These are phyloP conservation scores for Boletus tomentosulus DNA, from an alignment of 768 basidiomycete genomes.

Conservation along the genomic window DNA sequence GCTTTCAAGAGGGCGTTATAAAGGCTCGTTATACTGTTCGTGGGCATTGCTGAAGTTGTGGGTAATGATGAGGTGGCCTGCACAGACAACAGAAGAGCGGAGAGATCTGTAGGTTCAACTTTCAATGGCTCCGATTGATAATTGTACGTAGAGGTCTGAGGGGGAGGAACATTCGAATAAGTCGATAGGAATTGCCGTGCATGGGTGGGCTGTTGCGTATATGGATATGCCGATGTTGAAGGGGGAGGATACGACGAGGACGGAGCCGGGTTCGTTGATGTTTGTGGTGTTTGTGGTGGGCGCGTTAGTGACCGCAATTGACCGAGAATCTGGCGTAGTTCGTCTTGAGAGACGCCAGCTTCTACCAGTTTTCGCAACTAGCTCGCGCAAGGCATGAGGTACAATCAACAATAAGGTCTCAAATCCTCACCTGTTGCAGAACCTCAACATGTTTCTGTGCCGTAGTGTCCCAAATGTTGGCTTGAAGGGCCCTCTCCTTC, in stretches of 20 bases:
- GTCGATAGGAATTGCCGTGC: slow-evolving; percentile 25
- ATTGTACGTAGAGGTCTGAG: slow-evolving; percentile 27
- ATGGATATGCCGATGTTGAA: slow-evolving; percentile 25
- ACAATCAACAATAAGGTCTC: background rate
- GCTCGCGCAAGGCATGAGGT: slow-evolving; percentile 5
- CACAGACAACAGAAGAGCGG: slow-evolving; percentile 26
- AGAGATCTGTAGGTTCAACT: slow-evolving; percentile 28
- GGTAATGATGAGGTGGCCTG: slow-evolving; percentile 22
- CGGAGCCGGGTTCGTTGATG: slow-evolving; percentile 26
- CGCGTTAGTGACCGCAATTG: slow-evolving; percentile 66
- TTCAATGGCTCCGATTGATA: slow-evolving; percentile 28
- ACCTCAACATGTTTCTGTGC: slow-evolving; percentile 72
- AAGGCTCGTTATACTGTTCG: slow-evolving; percentile 50
- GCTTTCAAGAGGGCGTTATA: slow-evolving; percentile 71
- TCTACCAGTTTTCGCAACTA: slow-evolving; percentile 73
- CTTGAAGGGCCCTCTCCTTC: slow-evolving; percentile 69
- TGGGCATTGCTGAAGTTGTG: slow-evolving; percentile 20
- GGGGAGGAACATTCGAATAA: slow-evolving; percentile 30
- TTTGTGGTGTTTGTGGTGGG: slow-evolving; percentile 33
- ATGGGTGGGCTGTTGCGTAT: slow-evolving; percentile 32
- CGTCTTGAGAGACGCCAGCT: slow-evolving; percentile 74
- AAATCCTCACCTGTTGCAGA: slow-evolving; percentile 66
- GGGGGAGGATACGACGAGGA: slow-evolving; percentile 22
- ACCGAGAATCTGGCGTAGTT: slow-evolving; percentile 68
- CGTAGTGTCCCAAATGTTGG: slow-evolving; percentile 67